Percentiles rank a stretch among this genome's conserved stretches.
Conservation (phyloP, 352 stramenopile genomes). For the Phytophthora tubulina region DNA sequence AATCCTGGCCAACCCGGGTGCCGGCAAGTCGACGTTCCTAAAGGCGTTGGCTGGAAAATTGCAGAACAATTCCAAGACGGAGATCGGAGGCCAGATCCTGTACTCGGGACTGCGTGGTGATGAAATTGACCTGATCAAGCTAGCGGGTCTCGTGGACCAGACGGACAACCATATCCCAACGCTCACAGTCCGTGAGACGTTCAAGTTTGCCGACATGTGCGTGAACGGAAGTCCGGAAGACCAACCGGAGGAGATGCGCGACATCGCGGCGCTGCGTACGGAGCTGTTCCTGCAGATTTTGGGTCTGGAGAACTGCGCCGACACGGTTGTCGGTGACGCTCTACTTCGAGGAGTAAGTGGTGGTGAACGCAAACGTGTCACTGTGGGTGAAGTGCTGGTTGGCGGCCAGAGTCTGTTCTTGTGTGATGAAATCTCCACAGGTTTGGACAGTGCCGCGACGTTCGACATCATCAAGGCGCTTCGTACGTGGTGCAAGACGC, state of each 20-base stretch:
- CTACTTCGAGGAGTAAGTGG: conserved; percentile 90
- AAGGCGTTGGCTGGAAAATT: conserved; percentile 72
- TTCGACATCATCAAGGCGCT: conserved; percentile 72
- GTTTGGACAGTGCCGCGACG: conserved; percentile 63
- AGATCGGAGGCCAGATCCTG: conserved; percentile 54
- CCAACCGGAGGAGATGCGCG: conserved; percentile 76
- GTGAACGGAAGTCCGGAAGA: conserved; percentile 68
- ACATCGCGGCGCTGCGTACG: conserved; percentile 73
- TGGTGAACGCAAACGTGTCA: conserved; percentile 87
- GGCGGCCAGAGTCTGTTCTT: conserved; percentile 74
- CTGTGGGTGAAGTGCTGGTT: conserved; percentile 76
- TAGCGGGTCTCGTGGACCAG: conserved; percentile 72
- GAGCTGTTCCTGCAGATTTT: conserved; percentile 85
- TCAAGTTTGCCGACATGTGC: conserved; percentile 94
- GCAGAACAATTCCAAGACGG: conserved; percentile 40
- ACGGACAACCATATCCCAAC: conserved; percentile 92
- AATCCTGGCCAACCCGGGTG: conserved; percentile 61
- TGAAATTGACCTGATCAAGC: conserved; percentile 67
- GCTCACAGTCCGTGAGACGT: conserved; percentile 92
- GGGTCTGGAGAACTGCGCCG: conserved; percentile 88
- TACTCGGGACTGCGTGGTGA: conserved; percentile 55
- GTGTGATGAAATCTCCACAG: conserved; percentile 80
- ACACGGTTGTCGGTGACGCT: conserved; percentile 94
- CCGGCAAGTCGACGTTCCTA: conserved; percentile 77
- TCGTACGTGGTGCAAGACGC: conserved; percentile 50